These are phyloP conservation scores for Cornus florida DNA, from an alignment of 148 eudicot species.

Conservation along the genomic window DNA sequence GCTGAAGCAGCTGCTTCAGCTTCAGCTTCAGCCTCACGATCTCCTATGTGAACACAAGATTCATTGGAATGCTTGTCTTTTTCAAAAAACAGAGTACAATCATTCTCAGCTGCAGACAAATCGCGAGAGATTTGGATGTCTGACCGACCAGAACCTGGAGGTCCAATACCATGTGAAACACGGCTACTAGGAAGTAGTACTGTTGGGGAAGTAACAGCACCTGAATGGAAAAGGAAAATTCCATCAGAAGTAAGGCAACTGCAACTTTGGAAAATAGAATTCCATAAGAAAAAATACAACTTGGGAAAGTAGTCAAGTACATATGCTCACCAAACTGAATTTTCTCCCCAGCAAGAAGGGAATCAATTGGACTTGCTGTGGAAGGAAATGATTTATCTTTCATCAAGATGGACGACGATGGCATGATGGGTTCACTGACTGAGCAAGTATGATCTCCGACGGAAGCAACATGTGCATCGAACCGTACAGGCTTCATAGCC, in stretches of 20 bases:
- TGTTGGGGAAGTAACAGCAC: slow-evolving; percentile 94
- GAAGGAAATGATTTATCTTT: slow-evolving; percentile 63
- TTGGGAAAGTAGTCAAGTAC: background rate
- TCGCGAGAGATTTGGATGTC: slow-evolving; percentile 47
- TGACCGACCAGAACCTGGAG: slow-evolving; percentile 58
- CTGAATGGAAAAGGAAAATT: slow-evolving; percentile 30
- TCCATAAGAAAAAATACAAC: background rate
- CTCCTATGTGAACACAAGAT: slow-evolving; percentile 51
- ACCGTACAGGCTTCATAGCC: slow-evolving; percentile 79
- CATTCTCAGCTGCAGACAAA: slow-evolving; percentile 39
- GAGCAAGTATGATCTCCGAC: slow-evolving; percentile 45
- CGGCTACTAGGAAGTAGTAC: slow-evolving; percentile 58
- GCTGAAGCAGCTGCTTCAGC: slow-evolving; percentile 92
- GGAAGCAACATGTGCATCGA: slow-evolving; percentile 43
- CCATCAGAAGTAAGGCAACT: background rate
- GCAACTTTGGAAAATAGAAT: too few species aligned
- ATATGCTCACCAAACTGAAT: slow-evolving; percentile 81
- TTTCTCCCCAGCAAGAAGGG: slow-evolving; percentile 95
- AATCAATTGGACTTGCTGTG: slow-evolving; percentile 74
- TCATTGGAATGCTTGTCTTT: slow-evolving; percentile 57
- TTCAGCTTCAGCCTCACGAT: slow-evolving; percentile 78
- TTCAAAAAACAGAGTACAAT: slow-evolving; percentile 42
- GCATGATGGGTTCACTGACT: slow-evolving; percentile 44
- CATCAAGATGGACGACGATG: slow-evolving; percentile 51
- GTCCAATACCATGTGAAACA: slow-evolving; percentile 56